Percentiles rank a stretch among this genome's conserved stretches.
Conservation (phyloP, 306 rosid species). For the Medicago ruthenica region DNA sequence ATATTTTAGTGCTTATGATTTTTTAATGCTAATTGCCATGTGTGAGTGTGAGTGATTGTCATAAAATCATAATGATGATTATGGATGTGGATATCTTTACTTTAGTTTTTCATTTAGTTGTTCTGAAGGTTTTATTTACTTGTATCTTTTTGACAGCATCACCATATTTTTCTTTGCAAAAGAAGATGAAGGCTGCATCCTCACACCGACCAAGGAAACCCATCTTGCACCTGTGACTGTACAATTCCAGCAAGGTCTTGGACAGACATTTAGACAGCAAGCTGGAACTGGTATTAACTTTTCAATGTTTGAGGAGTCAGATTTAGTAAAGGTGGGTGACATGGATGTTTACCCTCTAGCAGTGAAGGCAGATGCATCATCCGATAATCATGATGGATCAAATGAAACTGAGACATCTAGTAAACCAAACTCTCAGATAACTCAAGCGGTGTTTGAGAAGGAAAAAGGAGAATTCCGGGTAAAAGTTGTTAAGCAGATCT, state of each 20-base stretch:
- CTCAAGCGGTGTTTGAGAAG: slow-evolving; percentile 88
- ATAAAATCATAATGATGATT: neutral
- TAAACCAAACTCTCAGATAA: slow-evolving; percentile 74
- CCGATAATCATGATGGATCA: slow-evolving; percentile 56
- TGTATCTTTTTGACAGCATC: slow-evolving; percentile 67
- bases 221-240: slow-evolving; percentile 66
- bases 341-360: slow-evolving; percentile 77
- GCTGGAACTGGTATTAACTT: slow-evolving; percentile 82
- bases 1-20: slow-evolving; percentile 1
- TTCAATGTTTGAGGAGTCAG: slow-evolving; percentile 74
- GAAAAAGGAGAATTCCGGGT: slow-evolving; percentile 85
- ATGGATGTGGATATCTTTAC: slow-evolving; percentile 9
- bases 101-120: slow-evolving; percentile 28
- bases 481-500: slow-evolving; percentile 84
- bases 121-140: slow-evolving; percentile 40
- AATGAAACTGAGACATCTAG: slow-evolving; percentile 56
- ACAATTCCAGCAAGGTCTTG: slow-evolving; percentile 84
- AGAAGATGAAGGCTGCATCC: slow-evolving; percentile 81
- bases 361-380: slow-evolving; percentile 82
- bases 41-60: neutral
- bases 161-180: slow-evolving; percentile 84
- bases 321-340: slow-evolving; percentile 63
- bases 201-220: slow-evolving; percentile 67
- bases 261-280: slow-evolving; percentile 90
- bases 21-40: neutral